These are phyloP conservation scores for Aureobasidium leucospermi DNA, from an alignment of 2,329 filamentous ascomycete species.

Conservation along the genomic window DNA sequence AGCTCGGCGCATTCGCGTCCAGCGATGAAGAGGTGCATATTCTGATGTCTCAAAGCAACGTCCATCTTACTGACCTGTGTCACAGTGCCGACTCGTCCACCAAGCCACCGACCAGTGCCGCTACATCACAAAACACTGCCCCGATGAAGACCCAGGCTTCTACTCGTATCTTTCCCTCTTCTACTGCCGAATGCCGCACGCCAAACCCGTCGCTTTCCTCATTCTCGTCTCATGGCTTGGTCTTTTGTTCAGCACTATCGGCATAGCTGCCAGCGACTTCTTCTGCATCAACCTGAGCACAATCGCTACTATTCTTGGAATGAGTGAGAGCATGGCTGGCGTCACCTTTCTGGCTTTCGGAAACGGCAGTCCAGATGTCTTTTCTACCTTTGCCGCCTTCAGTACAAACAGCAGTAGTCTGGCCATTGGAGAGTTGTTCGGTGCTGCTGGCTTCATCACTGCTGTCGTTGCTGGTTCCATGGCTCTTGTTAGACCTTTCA, in stretches of 20 bases:
- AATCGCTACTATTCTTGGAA: conserved; percentile 77
- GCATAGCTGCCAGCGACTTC: conserved; percentile 96
- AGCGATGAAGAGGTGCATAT: conserved; percentile 31
- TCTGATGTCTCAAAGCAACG: background rate
- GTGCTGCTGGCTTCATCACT: conserved; percentile 92
- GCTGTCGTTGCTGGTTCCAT: conserved; percentile 94
- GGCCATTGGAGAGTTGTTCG: conserved; percentile 89
- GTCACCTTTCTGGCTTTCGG: conserved; percentile 96
- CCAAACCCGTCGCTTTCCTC: conserved; percentile 68
- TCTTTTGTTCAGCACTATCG: conserved; percentile 90
- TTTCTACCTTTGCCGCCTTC: conserved; percentile 98
- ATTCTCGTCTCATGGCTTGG: conserved; percentile 77
- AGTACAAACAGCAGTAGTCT: conserved; percentile 93
- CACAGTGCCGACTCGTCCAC: conserved; percentile 72
- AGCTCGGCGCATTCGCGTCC: conserved; percentile 5
- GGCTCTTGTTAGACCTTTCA: conserved; percentile 92
- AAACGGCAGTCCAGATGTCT: conserved; percentile 96
- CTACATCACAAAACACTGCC: conserved; percentile 75
- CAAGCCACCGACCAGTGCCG: conserved; percentile 67
- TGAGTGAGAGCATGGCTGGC: conserved; percentile 92
- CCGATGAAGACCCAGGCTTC: conserved; percentile 82
- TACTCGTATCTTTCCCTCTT: conserved; percentile 84
- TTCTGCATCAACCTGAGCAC: conserved; percentile 96
- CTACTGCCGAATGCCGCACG: conserved; percentile 68
- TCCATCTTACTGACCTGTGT: background rate